Percentiles rank a stretch among this genome's conserved stretches.
Conservation (phyloP, 148 eudicot genomes). For the Drosera capensis region DNA sequence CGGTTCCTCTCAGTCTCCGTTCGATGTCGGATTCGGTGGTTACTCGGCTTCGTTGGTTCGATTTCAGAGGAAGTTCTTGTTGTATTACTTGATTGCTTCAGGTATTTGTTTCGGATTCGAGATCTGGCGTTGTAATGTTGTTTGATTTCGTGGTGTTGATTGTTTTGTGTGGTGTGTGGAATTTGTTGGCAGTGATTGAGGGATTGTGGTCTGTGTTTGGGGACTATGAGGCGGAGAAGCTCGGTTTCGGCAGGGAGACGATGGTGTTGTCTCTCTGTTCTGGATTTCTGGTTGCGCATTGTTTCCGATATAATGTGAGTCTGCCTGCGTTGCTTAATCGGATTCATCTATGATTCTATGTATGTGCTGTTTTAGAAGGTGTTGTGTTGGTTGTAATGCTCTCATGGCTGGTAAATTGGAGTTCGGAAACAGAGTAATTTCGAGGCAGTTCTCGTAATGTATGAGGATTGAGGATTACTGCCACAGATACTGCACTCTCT, state of each 20-base stretch:
- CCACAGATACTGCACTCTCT: too few species aligned
- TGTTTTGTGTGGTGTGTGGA: slow-evolving; percentile 1
- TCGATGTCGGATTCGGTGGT: slow-evolving; percentile 16
- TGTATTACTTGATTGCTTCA: slow-evolving; percentile 56
- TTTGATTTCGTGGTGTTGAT: too few species aligned
- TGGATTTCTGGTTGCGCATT: slow-evolving; percentile 50
- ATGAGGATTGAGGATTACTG: too few species aligned
- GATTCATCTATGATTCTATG: too few species aligned
- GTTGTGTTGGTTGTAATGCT: too few species aligned
- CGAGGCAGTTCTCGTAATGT: too few species aligned
- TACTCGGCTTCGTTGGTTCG: slow-evolving; percentile 31
- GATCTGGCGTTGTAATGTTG: background rate
- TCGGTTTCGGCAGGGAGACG: slow-evolving; percentile 38
- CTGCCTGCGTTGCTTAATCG: too few species aligned
- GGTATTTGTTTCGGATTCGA: slow-evolving; percentile 10
- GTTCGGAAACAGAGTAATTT: too few species aligned
- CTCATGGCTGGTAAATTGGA: too few species aligned
- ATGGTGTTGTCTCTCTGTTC: slow-evolving; percentile 37
- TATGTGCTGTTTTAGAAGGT: too few species aligned
- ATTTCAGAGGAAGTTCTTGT: slow-evolving; percentile 52
- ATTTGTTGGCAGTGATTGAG: slow-evolving; percentile 67
- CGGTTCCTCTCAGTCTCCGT: slow-evolving; percentile 17
- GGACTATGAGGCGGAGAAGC: slow-evolving; percentile 45
- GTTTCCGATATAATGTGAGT: slow-evolving; percentile 64
- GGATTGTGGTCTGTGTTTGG: slow-evolving; percentile 65